Percentiles rank a stretch among this genome's conserved stretches.
Evolutionary conservation across 345 rosid species (phyloP).

Genomic region (Eucalyptus grandis): DNA sequence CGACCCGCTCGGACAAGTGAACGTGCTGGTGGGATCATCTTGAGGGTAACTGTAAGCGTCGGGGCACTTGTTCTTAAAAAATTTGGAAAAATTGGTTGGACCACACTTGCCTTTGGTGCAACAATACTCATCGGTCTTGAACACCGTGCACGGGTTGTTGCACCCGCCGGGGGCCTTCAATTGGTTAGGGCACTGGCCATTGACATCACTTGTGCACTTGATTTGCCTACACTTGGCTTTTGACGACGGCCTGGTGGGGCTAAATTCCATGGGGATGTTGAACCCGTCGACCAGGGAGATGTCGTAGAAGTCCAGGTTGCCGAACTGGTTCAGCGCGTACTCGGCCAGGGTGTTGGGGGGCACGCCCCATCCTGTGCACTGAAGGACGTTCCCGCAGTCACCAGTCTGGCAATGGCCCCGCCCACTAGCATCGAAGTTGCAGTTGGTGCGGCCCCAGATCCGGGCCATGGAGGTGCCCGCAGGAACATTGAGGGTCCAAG

Average conservation of each 20-base stretch:
- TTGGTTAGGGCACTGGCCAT: constrained; percentile 2
- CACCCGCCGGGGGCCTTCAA: constrained; percentile 12
- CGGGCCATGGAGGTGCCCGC: constrained; percentile 6
- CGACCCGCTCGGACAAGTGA: not conserved
- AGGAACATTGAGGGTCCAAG: constrained; percentile 1
- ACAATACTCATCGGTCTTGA: constrained; percentile 4
- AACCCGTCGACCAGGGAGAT: constrained; percentile 21
- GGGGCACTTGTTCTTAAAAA: not conserved
- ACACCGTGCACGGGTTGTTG: constrained; percentile 18
- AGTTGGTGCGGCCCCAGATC: constrained; percentile 19
- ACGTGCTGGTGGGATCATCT: not conserved
- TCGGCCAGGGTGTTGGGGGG: constrained; percentile 23
- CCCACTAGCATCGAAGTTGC: constrained; percentile 13
- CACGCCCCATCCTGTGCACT: constrained; percentile 9
- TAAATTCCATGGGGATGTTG: constrained; percentile 16
- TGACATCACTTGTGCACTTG: not conserved
- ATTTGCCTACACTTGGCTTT: not conserved
- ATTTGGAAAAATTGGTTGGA: not conserved
- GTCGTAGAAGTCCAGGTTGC: constrained; percentile 14
- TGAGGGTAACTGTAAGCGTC: not conserved
- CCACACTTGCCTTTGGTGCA: not conserved
- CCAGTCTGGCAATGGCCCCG: constrained; percentile 17
- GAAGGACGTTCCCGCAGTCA: constrained; percentile 8
- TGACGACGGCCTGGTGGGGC: not conserved
- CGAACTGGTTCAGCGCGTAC: constrained; percentile 13